Evolutionary conservation across 495 filamentous ascomycete genomes (phyloP).

Genomic region (Platismatia glauca): DNA sequence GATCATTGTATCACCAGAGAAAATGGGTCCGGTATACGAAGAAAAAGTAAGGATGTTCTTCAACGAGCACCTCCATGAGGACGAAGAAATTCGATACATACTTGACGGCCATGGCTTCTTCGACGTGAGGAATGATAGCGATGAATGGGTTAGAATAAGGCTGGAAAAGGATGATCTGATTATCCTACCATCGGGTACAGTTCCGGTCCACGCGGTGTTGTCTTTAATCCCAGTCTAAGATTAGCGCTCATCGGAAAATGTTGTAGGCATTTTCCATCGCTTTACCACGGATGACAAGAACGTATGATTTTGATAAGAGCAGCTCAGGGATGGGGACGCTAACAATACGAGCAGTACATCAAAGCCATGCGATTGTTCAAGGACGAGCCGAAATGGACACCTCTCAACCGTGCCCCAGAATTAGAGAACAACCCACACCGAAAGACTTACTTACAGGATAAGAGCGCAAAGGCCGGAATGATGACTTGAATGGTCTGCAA

Average conservation of each 20-base stretch:
- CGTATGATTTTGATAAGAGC: conserved; percentile 45
- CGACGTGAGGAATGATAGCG: conserved; percentile 69
- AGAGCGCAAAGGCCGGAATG: conserved; percentile 17
- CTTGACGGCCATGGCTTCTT: conserved; percentile 86
- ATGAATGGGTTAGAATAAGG: conserved; percentile 77
- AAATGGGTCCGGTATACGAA: conserved; percentile 78
- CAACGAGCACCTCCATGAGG: conserved; percentile 90
- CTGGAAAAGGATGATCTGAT: conserved; percentile 67
- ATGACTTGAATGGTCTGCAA: conserved; percentile 16
- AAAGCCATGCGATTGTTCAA: conserved; percentile 96
- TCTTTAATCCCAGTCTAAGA: neutral
- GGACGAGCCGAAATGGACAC: conserved; percentile 98
- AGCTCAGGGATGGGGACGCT: conserved; percentile 11
- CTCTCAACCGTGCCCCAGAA: conserved; percentile 71
- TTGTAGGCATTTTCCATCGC: conserved; percentile 70
- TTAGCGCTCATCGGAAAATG: neutral
- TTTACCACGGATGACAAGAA: conserved; percentile 91
- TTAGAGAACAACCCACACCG: conserved; percentile 71
- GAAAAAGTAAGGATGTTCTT: conserved; percentile 90
- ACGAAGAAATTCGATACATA: conserved; percentile 98
- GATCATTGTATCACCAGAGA: conserved; percentile 76
- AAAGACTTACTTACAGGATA: conserved; percentile 33
- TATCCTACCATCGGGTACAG: conserved; percentile 73
- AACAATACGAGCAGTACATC: conserved; percentile 57
- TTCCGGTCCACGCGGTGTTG: neutral